Evolutionary conservation across 2,329 filamentous ascomycete species (phyloP).

Genomic region (Purpureocillium takamizusanense): DNA sequence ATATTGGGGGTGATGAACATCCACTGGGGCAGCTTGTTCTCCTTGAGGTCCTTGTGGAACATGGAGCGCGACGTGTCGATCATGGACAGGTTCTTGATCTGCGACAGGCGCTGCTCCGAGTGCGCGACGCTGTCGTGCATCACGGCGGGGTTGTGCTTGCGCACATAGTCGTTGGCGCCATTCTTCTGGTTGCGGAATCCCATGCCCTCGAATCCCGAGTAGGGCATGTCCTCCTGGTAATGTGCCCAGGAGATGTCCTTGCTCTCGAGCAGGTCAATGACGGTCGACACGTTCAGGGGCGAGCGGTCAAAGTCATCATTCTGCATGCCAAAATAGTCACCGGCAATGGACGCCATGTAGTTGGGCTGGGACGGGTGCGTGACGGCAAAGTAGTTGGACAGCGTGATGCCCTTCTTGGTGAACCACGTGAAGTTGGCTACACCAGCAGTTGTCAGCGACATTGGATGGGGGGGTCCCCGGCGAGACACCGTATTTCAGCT

Average conservation of each 20-base stretch:
- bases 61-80: slow-evolving; percentile 32
- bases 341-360: slow-evolving; percentile 59
- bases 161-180: slow-evolving; percentile 65
- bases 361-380: slow-evolving; percentile 72
- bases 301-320: slow-evolving; percentile 56
- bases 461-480: no score
- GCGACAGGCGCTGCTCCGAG: slow-evolving; percentile 48
- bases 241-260: slow-evolving; percentile 58
- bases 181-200: slow-evolving; percentile 56
- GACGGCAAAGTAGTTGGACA: slow-evolving; percentile 40
- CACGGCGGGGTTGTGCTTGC: slow-evolving; percentile 68
- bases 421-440: slow-evolving; percentile 19
- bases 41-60: slow-evolving; percentile 59
- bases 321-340: slow-evolving; percentile 66
- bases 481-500: no score
- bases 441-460: no score
- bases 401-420: slow-evolving; percentile 19
- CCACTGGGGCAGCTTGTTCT: slow-evolving; percentile 59
- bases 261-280: slow-evolving; percentile 60
- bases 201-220: slow-evolving; percentile 60
- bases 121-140: slow-evolving; percentile 57
- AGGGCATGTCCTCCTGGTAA: slow-evolving; percentile 74
- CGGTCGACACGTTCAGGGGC: slow-evolving; percentile 52
- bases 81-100: slow-evolving; percentile 61
- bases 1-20: slow-evolving; percentile 67